Conservation (phyloP, 371 early-diverging fungal species). For the Saksenaea vasiformis region DNA sequence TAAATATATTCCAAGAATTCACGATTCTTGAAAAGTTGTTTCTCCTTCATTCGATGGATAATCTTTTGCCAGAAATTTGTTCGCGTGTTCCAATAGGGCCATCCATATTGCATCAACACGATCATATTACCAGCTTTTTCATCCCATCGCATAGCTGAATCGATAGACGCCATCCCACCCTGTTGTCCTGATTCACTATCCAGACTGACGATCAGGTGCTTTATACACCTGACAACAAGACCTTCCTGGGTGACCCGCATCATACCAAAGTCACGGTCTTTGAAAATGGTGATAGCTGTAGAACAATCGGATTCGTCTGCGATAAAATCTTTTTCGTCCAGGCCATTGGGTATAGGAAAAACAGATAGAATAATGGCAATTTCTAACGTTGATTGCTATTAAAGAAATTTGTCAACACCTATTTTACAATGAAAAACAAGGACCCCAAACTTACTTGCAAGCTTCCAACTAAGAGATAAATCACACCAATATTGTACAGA, state of each 20-base stretch:
- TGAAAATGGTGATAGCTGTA: slow-evolving; percentile 36
- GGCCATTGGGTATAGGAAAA: slow-evolving; percentile 42
- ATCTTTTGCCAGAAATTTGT: slow-evolving; percentile 48
- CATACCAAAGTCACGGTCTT: slow-evolving; percentile 49
- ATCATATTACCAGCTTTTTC: slow-evolving; percentile 52
- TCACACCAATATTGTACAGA: slow-evolving; percentile 49
- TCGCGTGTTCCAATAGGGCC: slow-evolving; percentile 51
- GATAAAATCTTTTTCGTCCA: slow-evolving; percentile 42
- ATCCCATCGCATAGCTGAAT: slow-evolving; percentile 52
- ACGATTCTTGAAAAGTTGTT: slow-evolving; percentile 42
- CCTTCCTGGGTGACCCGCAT: slow-evolving; percentile 54
- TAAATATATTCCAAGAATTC: slow-evolving; percentile 49
- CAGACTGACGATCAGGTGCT: slow-evolving; percentile 48
- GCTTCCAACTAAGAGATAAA: slow-evolving; percentile 50
- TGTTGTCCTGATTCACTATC: slow-evolving; percentile 46
- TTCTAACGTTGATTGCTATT: slow-evolving; percentile 49
- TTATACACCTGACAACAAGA: slow-evolving; percentile 48
- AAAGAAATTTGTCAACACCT: background rate
- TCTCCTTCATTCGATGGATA: slow-evolving; percentile 41
- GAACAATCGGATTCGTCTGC: slow-evolving; percentile 43
- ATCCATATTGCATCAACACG: slow-evolving; percentile 54
- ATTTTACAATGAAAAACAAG: background rate
- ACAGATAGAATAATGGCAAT: slow-evolving; percentile 52
- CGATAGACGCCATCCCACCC: slow-evolving; percentile 50
- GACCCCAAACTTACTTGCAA: slow-evolving; percentile 34